These are phyloP conservation scores for Morella rubra DNA, from an alignment of 306 rosid species.

Conservation along the genomic window DNA sequence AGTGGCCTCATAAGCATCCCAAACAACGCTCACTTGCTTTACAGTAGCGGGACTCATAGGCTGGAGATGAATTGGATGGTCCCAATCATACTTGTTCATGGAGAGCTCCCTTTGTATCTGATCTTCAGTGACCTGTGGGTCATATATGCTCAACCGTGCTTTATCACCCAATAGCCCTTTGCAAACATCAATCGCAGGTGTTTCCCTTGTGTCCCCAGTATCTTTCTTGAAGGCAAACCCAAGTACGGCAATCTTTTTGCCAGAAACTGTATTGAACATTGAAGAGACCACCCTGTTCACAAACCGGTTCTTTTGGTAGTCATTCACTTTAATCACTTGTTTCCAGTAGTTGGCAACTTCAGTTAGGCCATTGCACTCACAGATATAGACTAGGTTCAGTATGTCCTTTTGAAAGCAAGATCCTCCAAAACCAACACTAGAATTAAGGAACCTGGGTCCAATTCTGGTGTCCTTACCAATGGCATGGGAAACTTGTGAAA, in stretches of 20 bases:
- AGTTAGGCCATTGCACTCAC: constrained; percentile 72
- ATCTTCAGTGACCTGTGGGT: constrained; percentile 58
- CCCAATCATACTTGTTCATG: constrained; percentile 51
- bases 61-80: constrained; percentile 58
- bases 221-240: constrained; percentile 88
- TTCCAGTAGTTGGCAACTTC: constrained; percentile 82
- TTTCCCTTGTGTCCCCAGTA: constrained; percentile 80
- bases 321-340: constrained; percentile 75
- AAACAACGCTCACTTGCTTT: constrained; percentile 49
- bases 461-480: constrained; percentile 69
- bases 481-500: constrained; percentile 65
- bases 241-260: constrained; percentile 68
- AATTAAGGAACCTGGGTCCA: constrained; percentile 64
- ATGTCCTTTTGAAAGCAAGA: constrained; percentile 86
- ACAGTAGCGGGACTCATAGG: constrained; percentile 33
- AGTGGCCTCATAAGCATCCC: constrained; percentile 67
- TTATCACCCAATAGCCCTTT: constrained; percentile 70
- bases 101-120: constrained; percentile 67
- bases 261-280: constrained; percentile 83
- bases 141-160: constrained; percentile 67
- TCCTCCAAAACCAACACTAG: constrained; percentile 93
- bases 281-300: constrained; percentile 70
- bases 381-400: constrained; percentile 74
- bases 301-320: constrained; percentile 76
- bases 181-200: constrained; percentile 85